phyloP scores from a whole-genome alignment of 352 stramenopile species.

The Globisporangium sylvaticum region DNA sequence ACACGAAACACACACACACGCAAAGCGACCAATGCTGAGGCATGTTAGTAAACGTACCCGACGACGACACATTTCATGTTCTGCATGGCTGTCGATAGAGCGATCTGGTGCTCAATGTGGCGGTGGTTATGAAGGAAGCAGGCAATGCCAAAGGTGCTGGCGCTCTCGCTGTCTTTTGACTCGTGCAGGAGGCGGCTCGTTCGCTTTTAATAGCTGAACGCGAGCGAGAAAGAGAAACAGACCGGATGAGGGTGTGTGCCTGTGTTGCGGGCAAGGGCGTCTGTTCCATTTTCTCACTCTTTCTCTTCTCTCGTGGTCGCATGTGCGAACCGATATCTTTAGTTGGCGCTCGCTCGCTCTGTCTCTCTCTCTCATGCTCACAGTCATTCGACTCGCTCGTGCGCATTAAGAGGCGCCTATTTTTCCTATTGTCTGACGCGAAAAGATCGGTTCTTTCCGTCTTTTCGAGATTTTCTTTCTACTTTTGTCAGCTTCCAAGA shows the following conservation, averaged over 20 bases:
- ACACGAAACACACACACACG: neutral
- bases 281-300: constrained; percentile 3
- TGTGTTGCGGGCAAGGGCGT: no score
- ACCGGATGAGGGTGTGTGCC: neutral
- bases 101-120: neutral
- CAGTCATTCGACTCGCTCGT: neutral
- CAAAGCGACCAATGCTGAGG: constrained; percentile 6
- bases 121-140: neutral
- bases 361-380: constrained; percentile 2
- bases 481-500: constrained; percentile 4
- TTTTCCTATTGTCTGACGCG: neutral
- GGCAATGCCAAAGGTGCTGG: neutral
- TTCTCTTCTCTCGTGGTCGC: neutral
- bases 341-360: neutral
- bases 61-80: constrained; percentile 95
- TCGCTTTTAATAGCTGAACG: constrained; percentile 7
- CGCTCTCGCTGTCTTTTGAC: neutral
- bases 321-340: constrained; percentile 4
- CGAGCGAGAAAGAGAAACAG: neutral
- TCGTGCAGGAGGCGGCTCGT: neutral
- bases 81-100: constrained; percentile 64
- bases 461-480: constrained; percentile 5
- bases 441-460: constrained; percentile 7
- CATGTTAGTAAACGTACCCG: constrained; percentile 47
- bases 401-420: neutral